Percentiles rank a stretch among this genome's conserved stretches.
phyloP scores from a whole-genome alignment of 495 filamentous ascomycete genomes.

The Thermothielavioides terrestris region DNA sequence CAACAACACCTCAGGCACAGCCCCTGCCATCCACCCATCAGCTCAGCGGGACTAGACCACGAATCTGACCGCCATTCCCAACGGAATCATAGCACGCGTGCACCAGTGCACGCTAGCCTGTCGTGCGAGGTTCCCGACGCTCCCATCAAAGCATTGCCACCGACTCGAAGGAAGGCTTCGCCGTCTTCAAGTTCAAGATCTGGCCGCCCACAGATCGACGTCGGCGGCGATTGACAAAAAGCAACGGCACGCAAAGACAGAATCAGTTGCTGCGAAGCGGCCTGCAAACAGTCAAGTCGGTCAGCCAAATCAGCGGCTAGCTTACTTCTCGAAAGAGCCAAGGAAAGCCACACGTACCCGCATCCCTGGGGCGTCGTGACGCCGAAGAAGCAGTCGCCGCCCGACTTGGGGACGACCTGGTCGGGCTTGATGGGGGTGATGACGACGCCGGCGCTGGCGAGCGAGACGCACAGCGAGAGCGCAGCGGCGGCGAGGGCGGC shows the following conservation, averaged over 20 bases:
- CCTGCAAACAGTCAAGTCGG: neutral
- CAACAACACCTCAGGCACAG: neutral
- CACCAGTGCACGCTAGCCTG: too few relatives aligned
- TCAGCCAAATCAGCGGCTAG: neutral
- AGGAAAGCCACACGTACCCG: constrained; percentile 31
- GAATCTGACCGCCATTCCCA: too few relatives aligned
- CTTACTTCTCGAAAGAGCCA: neutral
- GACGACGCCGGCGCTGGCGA: constrained; percentile 40
- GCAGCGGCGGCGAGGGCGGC: constrained; percentile 25
- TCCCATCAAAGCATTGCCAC: too few relatives aligned
- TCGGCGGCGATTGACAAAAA: neutral
- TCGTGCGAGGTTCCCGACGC: too few relatives aligned
- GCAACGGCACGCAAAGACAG: too few relatives aligned
- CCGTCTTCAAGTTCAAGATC: too few relatives aligned
- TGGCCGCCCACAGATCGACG: too few relatives aligned
- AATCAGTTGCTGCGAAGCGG: neutral
- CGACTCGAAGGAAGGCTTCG: too few relatives aligned
- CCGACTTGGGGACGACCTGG: constrained; percentile 34
- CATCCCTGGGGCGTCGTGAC: constrained; percentile 41
- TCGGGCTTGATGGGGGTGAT: constrained; percentile 36
- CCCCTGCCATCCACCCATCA: neutral
- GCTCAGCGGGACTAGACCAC: too few relatives aligned
- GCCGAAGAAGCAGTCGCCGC: constrained; percentile 42
- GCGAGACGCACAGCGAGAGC: constrained; percentile 32
- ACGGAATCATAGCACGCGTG: too few relatives aligned